Conservation (phyloP, 2,329 filamentous ascomycete genomes). For the Botryotinia convoluta region DNA sequence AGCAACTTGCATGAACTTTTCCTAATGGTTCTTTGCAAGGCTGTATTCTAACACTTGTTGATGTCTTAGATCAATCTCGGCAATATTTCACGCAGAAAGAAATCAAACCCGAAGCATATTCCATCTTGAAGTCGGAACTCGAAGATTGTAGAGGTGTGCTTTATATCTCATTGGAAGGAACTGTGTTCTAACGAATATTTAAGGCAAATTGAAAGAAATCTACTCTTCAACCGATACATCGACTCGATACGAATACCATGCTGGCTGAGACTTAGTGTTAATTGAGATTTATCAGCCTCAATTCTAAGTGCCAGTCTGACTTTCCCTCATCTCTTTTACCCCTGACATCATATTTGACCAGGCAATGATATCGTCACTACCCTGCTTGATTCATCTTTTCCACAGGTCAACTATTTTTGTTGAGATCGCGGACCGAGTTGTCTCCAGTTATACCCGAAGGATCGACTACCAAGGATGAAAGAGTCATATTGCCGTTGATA, state of each 20-base stretch:
- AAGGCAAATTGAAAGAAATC: not conserved
- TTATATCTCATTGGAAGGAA: not conserved
- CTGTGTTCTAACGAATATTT: not conserved
- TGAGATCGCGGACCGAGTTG: not conserved
- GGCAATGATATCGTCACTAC: not conserved
- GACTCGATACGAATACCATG: not conserved
- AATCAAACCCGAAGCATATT: not conserved
- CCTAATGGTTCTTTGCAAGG: not conserved
- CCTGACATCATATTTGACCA: not conserved
- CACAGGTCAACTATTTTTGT: not conserved
- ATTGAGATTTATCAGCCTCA: not conserved
- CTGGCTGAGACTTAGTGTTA: no score
- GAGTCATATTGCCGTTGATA: not conserved
- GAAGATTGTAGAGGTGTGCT: not conserved
- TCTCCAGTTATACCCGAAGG: not conserved
- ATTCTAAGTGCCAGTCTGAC: not conserved
- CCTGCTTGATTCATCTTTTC: not conserved
- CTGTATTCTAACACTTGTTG: not conserved
- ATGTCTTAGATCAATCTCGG: not conserved
- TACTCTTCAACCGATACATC: not conserved
- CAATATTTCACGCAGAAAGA: not conserved
- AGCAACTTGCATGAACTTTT: not conserved
- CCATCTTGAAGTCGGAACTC: not conserved
- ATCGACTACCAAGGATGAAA: not conserved
- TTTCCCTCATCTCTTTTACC: not conserved